These are phyloP conservation scores for Thecaphora thlaspeos DNA, from an alignment of 1,284 basidiomycete genomes.

Conservation along the genomic window DNA sequence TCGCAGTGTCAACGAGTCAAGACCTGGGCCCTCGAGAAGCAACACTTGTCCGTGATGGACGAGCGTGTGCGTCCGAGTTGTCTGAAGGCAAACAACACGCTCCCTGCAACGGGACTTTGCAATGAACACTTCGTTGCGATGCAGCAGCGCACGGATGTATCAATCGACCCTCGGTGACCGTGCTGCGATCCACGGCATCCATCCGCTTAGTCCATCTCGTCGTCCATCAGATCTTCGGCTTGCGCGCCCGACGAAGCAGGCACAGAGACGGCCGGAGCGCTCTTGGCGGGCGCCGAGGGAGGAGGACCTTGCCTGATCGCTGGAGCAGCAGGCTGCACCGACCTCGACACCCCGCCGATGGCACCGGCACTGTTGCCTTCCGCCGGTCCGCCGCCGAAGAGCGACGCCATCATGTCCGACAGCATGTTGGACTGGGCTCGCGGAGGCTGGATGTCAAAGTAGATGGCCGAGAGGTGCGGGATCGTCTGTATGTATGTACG, in stretches of 20 bases:
- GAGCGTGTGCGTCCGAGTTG: no score
- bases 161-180: no score
- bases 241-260: constrained; percentile 2
- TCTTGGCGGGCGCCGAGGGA: neutral
- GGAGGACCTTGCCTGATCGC: constrained; percentile 3
- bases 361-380: neutral
- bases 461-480: constrained; percentile 22
- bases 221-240: constrained; percentile 32
- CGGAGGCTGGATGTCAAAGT: constrained; percentile 34
- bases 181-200: no score
- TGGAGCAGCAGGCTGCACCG: constrained; percentile 5
- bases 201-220: constrained; percentile 30
- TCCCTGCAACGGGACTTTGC: no score
- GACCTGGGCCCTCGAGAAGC: no score
- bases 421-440: constrained; percentile 34
- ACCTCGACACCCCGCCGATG: constrained; percentile 9
- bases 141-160: neutral
- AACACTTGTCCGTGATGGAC: no score
- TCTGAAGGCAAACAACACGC: no score
- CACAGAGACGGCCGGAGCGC: neutral
- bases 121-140: no score
- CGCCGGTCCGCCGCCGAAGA: constrained; percentile 28
- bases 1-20: no score
- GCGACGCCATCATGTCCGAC: constrained; percentile 42
- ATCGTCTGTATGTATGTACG: constrained; percentile 15